Percentiles rank a stretch among this genome's conserved stretches.
Conservation (phyloP, 352 stramenopile species). For the Proteromonas lacertae region DNA sequence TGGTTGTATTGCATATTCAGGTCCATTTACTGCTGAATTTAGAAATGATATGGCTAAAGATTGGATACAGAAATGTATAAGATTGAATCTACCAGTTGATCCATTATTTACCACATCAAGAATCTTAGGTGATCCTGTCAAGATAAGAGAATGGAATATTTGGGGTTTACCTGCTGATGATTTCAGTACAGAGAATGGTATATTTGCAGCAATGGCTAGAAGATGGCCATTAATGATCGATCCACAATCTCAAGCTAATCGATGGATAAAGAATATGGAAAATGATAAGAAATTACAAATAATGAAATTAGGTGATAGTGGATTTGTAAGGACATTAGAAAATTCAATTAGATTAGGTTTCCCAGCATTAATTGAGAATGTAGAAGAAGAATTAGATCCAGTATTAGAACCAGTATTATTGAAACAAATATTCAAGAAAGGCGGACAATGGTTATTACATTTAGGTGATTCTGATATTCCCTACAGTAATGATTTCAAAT, state of each 20-base stretch:
- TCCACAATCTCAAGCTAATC: slow-evolving; percentile 57
- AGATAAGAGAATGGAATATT: slow-evolving; percentile 54
- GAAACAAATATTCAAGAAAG: slow-evolving; percentile 60
- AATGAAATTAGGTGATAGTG: slow-evolving; percentile 15
- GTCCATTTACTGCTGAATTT: slow-evolving; percentile 17
- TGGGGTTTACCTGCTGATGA: slow-evolving; percentile 50
- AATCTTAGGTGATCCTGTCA: slow-evolving; percentile 37
- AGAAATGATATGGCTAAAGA: slow-evolving; percentile 23
- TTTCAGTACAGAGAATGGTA: slow-evolving; percentile 60
- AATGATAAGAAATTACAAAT: slow-evolving; percentile 4
- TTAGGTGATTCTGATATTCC: slow-evolving; percentile 54
- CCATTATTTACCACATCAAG: slow-evolving; percentile 36
- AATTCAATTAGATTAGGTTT: slow-evolving; percentile 52
- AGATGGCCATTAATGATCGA: slow-evolving; percentile 71
- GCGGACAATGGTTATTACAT: slow-evolving; percentile 38
- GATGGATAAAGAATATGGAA: slow-evolving; percentile 68
- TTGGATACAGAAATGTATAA: slow-evolving; percentile 37
- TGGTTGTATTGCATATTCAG: slow-evolving; percentile 55
- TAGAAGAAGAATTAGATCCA: slow-evolving; percentile 60
- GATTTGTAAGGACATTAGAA: slow-evolving; percentile 53
- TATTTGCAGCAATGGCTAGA: slow-evolving; percentile 46
- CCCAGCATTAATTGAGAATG: slow-evolving; percentile 57
- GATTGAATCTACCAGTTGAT: slow-evolving; percentile 32
- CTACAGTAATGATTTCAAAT: slow-evolving; percentile 53
- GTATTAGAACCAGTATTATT: slow-evolving; percentile 52